Percentiles rank a stretch among this genome's conserved stretches.
Evolutionary conservation across 2,329 filamentous ascomycete species (phyloP).

Genomic region (Claviceps fusiformis): DNA sequence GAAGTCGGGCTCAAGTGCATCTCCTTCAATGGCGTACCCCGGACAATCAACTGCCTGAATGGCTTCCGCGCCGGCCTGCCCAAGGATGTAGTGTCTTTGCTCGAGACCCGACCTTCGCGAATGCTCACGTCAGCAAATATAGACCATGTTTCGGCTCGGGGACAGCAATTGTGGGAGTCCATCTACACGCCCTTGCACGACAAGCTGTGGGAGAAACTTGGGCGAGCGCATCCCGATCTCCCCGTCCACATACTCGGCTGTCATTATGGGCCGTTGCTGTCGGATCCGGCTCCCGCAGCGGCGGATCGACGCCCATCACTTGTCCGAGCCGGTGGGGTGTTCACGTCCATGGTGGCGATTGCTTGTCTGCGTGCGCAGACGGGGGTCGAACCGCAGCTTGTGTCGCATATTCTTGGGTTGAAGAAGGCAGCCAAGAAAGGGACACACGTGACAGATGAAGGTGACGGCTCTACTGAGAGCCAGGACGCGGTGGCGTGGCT

Average conservation of each 20-base stretch:
- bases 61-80: conserved; percentile 55
- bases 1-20: conserved; percentile 67
- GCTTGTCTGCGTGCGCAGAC: conserved; percentile 65
- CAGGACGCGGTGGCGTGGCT: conserved; percentile 25
- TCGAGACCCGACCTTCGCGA: conserved; percentile 46
- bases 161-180: conserved; percentile 56
- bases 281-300: conserved; percentile 39
- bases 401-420: conserved; percentile 69
- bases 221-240: conserved; percentile 64
- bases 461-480: conserved; percentile 18
- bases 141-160: conserved; percentile 39
- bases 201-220: conserved; percentile 59
- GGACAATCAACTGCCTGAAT: conserved; percentile 70
- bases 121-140: conserved; percentile 38
- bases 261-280: conserved; percentile 62
- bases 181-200: conserved; percentile 63
- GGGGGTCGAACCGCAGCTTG: conserved; percentile 69
- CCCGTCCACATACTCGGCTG: conserved; percentile 65
- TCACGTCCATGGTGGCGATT: conserved; percentile 62
- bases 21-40: conserved; percentile 69
- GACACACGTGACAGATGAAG: conserved; percentile 22
- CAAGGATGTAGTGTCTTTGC: conserved; percentile 31
- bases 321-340: conserved; percentile 48
- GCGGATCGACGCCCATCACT: conserved; percentile 18
- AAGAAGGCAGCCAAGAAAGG: conserved; percentile 63